Evolutionary conservation across 352 stramenopile species (phyloP).

Genomic region (Phytophthora foliorum): DNA sequence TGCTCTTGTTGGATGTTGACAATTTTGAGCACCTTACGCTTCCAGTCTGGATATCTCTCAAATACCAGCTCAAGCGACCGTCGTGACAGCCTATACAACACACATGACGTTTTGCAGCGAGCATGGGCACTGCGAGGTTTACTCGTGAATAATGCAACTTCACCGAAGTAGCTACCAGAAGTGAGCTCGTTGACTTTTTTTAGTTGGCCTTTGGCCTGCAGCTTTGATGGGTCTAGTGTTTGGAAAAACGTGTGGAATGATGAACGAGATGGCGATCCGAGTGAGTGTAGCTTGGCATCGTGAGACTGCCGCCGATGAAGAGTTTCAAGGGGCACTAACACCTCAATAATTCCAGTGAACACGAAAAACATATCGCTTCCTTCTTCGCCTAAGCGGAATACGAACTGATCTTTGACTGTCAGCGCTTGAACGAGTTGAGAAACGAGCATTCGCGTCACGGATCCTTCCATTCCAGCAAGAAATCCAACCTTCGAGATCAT

Average conservation of each 20-base stretch:
- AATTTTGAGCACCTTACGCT: conserved; percentile 63
- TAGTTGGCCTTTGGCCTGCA: conserved; percentile 36
- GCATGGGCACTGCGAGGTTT: conserved; percentile 57
- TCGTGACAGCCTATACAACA: conserved; percentile 63
- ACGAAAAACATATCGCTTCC: conserved; percentile 74
- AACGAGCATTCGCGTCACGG: conserved; percentile 64
- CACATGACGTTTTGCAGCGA: conserved; percentile 62
- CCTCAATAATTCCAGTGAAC: conserved; percentile 62
- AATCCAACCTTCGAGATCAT: conserved; percentile 73
- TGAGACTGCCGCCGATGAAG: conserved; percentile 40
- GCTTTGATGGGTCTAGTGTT: conserved; percentile 31
- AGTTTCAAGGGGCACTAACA: conserved; percentile 50
- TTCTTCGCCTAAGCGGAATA: conserved; percentile 56
- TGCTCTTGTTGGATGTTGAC: conserved; percentile 64
- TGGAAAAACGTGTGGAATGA: conserved; percentile 35
- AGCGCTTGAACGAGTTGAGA: conserved; percentile 60
- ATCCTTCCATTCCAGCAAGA: conserved; percentile 57
- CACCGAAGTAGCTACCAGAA: conserved; percentile 63
- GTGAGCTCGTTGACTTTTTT: conserved; percentile 73
- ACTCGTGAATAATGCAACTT: conserved; percentile 62
- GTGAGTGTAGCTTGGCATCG: conserved; percentile 30
- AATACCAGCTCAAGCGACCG: conserved; percentile 68
- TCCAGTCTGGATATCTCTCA: conserved; percentile 73
- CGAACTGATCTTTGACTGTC: conserved; percentile 55
- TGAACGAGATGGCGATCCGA: conserved; percentile 20